Evolutionary conservation across 2,329 filamentous ascomycete genomes (phyloP), one percentile per base, ranked within the genome.

Genomic region (Fusarium algeriense): DNA sequence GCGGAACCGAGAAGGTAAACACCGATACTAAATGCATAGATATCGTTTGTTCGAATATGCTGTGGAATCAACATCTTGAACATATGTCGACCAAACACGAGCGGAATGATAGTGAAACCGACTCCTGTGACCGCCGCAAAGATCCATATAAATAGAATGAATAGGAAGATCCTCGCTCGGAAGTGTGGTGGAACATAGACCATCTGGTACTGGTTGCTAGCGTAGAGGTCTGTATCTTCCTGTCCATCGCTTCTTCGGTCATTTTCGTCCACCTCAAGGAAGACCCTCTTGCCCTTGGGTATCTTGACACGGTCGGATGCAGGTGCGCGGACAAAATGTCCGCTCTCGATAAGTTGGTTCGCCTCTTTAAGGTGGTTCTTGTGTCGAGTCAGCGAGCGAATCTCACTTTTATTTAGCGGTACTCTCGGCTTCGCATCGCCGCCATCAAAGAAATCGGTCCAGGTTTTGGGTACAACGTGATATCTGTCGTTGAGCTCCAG

Each of bases 221-320:
- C 83, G 73, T 89, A 90, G 1, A 88, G 76, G 45, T 87, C 85
- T 10, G 71, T 78, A 12, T 86, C 83, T 1, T 78, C 76, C 2
- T 86, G 85, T 75, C 93, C 88, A 75, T 92, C 78, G 71, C 84
- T 83, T 30, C 89, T 89, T 77, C 93, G 91, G 38, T 89, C 81
- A 41, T 90, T 86, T 45, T 89, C 83, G 66, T 94, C 92, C 30
- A 90, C 81, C 57, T 92, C 89, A 14, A 97, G 83, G 77, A 99
- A 98, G 6, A 97, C 95, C 19, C 86, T 84, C 49, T 87, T 88
- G 41, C 93, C 93, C 80, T 97, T 97, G 6, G 94, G 93, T 38
- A 98, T 95, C 77, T 97, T 94, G 72, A 98, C 93, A 79, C 97
- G 94, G 79, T 99, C 96, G 2, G 94, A 97, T 20, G 94, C 95